Conservation (phyloP, 768 basidiomycete species). For the Coprinopsis cinerea region DNA sequence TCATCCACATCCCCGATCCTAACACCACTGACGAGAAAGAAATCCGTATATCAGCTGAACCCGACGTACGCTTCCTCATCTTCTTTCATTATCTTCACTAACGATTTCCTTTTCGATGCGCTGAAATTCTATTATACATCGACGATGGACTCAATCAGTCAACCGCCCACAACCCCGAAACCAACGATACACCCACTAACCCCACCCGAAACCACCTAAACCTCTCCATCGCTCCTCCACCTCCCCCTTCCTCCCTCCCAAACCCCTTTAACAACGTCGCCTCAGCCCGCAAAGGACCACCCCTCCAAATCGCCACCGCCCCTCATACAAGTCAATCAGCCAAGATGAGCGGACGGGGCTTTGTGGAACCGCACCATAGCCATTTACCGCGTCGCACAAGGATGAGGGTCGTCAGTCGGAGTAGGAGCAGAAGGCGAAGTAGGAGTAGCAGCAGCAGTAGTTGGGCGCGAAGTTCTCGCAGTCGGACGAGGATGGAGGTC, state of each 20-base stretch:
- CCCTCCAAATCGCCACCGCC: not conserved
- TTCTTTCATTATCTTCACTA: too few species aligned
- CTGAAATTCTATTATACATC: too few species aligned
- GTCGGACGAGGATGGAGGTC: too few species aligned
- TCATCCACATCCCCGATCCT: not conserved
- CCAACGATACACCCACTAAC: not conserved
- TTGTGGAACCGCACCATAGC: not conserved
- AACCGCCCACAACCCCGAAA: not conserved
- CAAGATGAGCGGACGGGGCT: not conserved
- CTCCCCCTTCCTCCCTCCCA: not conserved
- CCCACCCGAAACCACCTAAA: not conserved
- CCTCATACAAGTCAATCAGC: not conserved
- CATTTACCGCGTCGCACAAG: not conserved
- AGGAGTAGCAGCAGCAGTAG: not conserved
- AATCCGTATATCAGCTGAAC: not conserved
- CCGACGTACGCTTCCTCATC: too few species aligned
- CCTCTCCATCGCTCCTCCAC: not conserved
- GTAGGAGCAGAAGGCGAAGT: not conserved
- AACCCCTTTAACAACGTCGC: not conserved
- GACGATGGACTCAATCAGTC: too few species aligned
- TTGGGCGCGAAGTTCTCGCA: too few species aligned
- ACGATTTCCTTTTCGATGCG: too few species aligned
- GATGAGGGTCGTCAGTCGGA: not conserved
- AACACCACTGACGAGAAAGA: too few species aligned
- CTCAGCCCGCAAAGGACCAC: too few species aligned